These are phyloP conservation scores for Geranomyces variabilis DNA, from an alignment of 192 early-diverging fungal genomes.

Conservation along the genomic window DNA sequence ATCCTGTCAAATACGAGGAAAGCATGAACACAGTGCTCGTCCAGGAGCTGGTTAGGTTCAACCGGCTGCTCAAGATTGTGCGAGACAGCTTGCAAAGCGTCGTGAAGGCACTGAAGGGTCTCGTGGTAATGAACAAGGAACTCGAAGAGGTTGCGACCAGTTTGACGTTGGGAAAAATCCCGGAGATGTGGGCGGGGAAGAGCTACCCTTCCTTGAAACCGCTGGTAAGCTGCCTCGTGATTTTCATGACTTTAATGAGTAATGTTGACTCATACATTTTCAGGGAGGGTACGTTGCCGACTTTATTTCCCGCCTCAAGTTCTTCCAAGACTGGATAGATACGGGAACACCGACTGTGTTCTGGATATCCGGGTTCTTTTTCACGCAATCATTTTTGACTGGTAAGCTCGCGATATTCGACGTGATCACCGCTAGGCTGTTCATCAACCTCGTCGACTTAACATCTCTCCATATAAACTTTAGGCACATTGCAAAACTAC, in stretches of 20 bases:
- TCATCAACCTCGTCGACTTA: neutral
- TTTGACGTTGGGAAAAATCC: constrained; percentile 59
- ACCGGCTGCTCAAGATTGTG: constrained; percentile 56
- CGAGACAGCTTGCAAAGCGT: constrained; percentile 58
- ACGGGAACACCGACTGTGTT: constrained; percentile 56
- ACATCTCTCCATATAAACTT: neutral
- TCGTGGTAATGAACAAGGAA: constrained; percentile 68
- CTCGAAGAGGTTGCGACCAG: constrained; percentile 58
- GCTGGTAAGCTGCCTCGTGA: constrained; percentile 36
- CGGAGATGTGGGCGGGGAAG: constrained; percentile 64
- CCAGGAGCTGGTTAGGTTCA: constrained; percentile 66
- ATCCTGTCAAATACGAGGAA: constrained; percentile 62
- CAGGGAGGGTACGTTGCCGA: constrained; percentile 59
- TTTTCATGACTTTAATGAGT: neutral
- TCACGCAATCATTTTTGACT: constrained; percentile 67
- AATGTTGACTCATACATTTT: neutral
- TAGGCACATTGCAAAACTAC: constrained; percentile 68
- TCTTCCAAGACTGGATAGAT: constrained; percentile 61
- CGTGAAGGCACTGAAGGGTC: constrained; percentile 64
- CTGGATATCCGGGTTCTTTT: constrained; percentile 70
- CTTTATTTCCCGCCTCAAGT: constrained; percentile 56
- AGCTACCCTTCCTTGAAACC: constrained; percentile 65
- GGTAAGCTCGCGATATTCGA: constrained; percentile 33
- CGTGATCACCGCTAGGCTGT: neutral
- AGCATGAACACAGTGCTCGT: constrained; percentile 65